Percentiles rank a stretch among this genome's conserved stretches.
These are phyloP conservation scores for Skeletonema costatum DNA, from an alignment of 108 stramenopile species.

Conservation along the genomic window DNA sequence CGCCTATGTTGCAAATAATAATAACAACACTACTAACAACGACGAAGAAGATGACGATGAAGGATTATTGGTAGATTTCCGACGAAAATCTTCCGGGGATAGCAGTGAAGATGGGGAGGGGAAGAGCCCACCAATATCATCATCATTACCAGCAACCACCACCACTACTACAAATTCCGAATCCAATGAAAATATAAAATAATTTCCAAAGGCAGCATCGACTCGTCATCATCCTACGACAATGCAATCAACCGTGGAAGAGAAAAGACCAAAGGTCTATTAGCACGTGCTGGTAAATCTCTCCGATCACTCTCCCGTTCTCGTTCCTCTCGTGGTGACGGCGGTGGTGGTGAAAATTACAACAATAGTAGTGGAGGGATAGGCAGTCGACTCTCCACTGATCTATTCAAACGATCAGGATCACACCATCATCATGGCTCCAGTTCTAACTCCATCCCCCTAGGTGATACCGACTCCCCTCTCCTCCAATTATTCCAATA, in stretches of 20 bases:
- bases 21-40: neutral
- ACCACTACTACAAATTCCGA: too few species aligned
- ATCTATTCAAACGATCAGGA: neutral
- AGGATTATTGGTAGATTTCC: neutral
- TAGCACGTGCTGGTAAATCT: constrained; percentile 20
- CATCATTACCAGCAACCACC: neutral
- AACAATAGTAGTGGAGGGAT: neutral
- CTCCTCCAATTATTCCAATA: neutral
- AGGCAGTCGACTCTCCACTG: neutral
- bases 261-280: neutral
- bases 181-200: neutral
- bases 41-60: neutral
- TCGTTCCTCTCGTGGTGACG: constrained; percentile 6
- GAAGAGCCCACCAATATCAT: neutral
- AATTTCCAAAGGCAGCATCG: neutral
- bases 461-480: neutral
- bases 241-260: neutral
- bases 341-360: neutral
- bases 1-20: neutral
- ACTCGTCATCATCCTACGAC: neutral
- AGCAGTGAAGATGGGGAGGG: neutral
- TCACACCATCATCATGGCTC: neutral
- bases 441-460: neutral
- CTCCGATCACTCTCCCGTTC: constrained; percentile 30
- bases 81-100: neutral